Evolutionary conservation across 1,284 basidiomycete genomes (phyloP).

Genomic region (Cutaneotrichosporon dermatis): DNA sequence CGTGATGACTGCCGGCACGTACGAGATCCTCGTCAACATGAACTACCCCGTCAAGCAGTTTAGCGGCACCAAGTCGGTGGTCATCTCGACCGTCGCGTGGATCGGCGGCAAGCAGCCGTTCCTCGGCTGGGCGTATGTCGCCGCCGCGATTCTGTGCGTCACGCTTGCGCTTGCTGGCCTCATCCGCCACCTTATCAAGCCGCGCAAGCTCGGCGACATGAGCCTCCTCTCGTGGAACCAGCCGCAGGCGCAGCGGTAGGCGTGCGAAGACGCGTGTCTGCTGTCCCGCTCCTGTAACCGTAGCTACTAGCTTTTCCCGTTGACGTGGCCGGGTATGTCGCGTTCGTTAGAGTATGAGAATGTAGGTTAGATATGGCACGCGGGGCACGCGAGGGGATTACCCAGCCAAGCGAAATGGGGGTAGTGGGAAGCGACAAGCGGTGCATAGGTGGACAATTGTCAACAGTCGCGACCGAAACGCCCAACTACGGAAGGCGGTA

Average conservation of each 20-base stretch:
- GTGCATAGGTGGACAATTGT: too few species aligned
- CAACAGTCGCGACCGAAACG: too few species aligned
- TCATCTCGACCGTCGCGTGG: slow-evolving; percentile 96
- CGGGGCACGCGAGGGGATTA: too few species aligned
- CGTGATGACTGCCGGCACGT: slow-evolving; percentile 67
- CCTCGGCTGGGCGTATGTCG: slow-evolving; percentile 95
- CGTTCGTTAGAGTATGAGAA: neutral
- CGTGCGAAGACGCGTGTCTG: slow-evolving; percentile 51
- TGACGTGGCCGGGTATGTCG: neutral
- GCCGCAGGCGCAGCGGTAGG: slow-evolving; percentile 52
- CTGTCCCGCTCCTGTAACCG: too few species aligned
- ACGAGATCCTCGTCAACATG: slow-evolving; percentile 71
- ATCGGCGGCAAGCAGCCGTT: slow-evolving; percentile 91
- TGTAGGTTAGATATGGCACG: slow-evolving; percentile 15
- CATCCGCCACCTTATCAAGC: slow-evolving; percentile 86
- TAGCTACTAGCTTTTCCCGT: neutral
- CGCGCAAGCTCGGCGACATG: slow-evolving; percentile 63
- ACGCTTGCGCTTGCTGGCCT: slow-evolving; percentile 81
- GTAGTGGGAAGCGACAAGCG: too few species aligned
- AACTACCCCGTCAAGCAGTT: slow-evolving; percentile 92
- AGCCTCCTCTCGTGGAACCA: slow-evolving; percentile 76
- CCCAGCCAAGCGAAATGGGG: too few species aligned
- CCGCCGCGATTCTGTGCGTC: slow-evolving; percentile 79
- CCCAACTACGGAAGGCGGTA: too few species aligned
- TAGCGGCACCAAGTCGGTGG: slow-evolving; percentile 91